Base-by-base conservation (phyloP, 1,284 basidiomycete species). In the Malassezia furfur region DNA sequence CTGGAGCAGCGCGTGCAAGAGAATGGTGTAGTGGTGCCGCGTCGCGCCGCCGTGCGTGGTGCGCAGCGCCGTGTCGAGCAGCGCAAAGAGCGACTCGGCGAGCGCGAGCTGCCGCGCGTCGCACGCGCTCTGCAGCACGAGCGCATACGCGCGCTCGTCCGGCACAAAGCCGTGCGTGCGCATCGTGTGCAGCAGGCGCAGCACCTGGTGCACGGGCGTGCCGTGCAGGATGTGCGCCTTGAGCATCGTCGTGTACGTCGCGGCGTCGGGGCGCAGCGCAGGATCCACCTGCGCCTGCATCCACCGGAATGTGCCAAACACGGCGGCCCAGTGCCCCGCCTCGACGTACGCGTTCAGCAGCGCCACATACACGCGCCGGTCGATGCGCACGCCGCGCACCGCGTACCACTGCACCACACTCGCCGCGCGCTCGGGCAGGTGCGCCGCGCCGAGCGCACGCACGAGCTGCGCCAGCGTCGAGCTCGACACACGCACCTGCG, bases 331-430 rank as follows among this genome's bases (percentile, higher is more conserved):
- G n/a, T 83, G 82, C 0, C 86, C 87, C 2, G 84, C 80, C 68
- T 88, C 84, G 52, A 90, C 84, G 67, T 90, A 83, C 0, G 86
- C 87, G 66, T 89, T 83, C 81, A 96, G 83, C 48, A 96, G 75
- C 4, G 86, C 79, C 10, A 81, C 80, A 52, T 65, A 69, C 38
- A 52, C 50, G 25, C 55, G 55, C 7, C 41, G 40, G 15, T 19
- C 44, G 11, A 47, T 17, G 9, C 25, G 31, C 21, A 38, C 47
- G 40, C 54, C 54, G 2, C 41, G 54, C 36, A 28, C 35, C 3
- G 21, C 21, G 30, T 52, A 50, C 15, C 25, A 41, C 54, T 43
- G 43, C 12, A 52, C 35, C 12, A 57, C 41, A 19, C 36, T 37
- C 14, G 54, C 43, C 7, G 54, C 54, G 7, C 49, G 35, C 25